A percentile compares a stretch with the other conserved stretches of the same genome.
Conservation (phyloP, 139 green algal species). For the Zygnema circumcarinatum region DNA sequence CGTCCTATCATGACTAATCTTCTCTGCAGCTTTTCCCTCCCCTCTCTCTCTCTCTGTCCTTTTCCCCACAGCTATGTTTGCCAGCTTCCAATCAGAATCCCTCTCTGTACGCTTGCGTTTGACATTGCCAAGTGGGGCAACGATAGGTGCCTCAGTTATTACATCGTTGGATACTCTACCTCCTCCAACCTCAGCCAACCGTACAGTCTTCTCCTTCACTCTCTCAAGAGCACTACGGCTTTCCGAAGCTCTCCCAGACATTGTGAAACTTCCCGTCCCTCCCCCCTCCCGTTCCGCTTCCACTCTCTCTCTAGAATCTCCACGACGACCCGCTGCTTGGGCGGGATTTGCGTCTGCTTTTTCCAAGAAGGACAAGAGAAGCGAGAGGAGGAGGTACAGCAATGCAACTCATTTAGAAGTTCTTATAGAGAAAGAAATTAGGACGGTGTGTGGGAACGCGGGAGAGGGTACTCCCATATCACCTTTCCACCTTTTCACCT, state of each 20-base stretch:
- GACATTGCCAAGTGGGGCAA: background rate
- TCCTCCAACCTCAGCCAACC: background rate
- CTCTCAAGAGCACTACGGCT: background rate
- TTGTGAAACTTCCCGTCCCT: background rate
- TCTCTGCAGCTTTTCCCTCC: background rate
- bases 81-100: slow-evolving; percentile 5
- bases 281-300: background rate
- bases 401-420: too few species aligned
- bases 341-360: too few species aligned
- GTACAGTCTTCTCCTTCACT: background rate
- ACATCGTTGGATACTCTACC: background rate
- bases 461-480: too few species aligned
- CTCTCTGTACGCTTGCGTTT: slow-evolving; percentile 16
- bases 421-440: too few species aligned
- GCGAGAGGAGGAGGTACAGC: too few species aligned
- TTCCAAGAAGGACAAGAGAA: too few species aligned
- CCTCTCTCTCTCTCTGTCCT: background rate
- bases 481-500: too few species aligned
- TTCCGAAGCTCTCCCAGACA: background rate
- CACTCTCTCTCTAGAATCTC: too few species aligned
- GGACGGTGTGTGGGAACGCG: too few species aligned
- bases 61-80: background rate
- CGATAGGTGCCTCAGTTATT: background rate
- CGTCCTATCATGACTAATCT: background rate
- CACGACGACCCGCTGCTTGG: too few species aligned